These are phyloP conservation scores for Erodium moschatum DNA, from an alignment of 441 rosid species.

Conservation along the genomic window DNA sequence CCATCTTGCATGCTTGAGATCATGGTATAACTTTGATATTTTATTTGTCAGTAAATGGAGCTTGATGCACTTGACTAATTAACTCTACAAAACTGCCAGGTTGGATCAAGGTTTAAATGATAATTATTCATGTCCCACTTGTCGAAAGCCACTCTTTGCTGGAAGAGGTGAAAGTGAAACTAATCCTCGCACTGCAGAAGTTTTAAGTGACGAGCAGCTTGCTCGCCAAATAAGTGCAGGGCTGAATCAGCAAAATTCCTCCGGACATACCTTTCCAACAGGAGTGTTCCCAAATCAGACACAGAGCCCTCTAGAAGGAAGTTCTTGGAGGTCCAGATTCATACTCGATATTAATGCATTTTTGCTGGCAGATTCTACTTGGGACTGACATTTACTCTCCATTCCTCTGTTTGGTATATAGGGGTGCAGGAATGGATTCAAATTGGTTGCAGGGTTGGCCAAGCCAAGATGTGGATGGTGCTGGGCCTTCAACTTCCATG, in stretches of 20 bases:
- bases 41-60: slow-evolving; percentile 17
- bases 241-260: slow-evolving; percentile 48
- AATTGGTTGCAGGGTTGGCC: slow-evolving; percentile 76
- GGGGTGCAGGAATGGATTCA: slow-evolving; percentile 73
- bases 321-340: slow-evolving; percentile 64
- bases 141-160: slow-evolving; percentile 92
- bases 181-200: slow-evolving; percentile 37
- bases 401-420: slow-evolving; percentile 20
- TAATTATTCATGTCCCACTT: slow-evolving; percentile 85
- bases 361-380: not conserved
- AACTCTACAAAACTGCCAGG: slow-evolving; percentile 43
- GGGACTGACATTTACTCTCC: slow-evolving; percentile 5
- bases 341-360: slow-evolving; percentile 22
- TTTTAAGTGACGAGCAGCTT: slow-evolving; percentile 63
- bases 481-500: slow-evolving; percentile 72
- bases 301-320: slow-evolving; percentile 52
- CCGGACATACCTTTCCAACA: slow-evolving; percentile 43
- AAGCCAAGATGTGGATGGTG: slow-evolving; percentile 66
- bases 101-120: slow-evolving; percentile 96
- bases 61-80: slow-evolving; percentile 26
- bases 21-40: slow-evolving; percentile 52
- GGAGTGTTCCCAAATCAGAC: slow-evolving; percentile 62
- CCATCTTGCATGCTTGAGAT: slow-evolving; percentile 97
- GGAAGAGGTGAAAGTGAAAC: slow-evolving; percentile 58
- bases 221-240: slow-evolving; percentile 61